Conservation (phyloP, 2,329 filamentous ascomycete species). For the Aspergillus alliaceus region DNA sequence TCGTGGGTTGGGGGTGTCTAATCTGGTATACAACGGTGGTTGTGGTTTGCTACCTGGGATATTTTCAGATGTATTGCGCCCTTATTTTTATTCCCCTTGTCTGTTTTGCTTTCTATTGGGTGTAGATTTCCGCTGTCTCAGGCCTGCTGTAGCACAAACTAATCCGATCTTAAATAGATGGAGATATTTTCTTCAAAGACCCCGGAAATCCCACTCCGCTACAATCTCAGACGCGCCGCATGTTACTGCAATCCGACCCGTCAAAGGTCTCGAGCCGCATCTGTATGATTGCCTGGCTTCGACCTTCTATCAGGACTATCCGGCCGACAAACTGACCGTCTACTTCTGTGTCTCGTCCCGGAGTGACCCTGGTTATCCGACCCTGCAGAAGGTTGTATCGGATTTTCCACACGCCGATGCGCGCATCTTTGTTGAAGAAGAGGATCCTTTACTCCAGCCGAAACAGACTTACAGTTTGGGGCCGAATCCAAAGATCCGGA, state of each 20-base stretch:
- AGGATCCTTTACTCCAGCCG: conserved; percentile 67
- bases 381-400: conserved; percentile 68
- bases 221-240: conserved; percentile 61
- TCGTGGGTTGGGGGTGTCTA: conserved; percentile 48
- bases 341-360: conserved; percentile 77
- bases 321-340: conserved; percentile 71
- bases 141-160: neutral
- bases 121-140: neutral
- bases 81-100: neutral
- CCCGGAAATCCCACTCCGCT: conserved; percentile 43
- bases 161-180: conserved; percentile 37
- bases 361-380: conserved; percentile 73
- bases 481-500: conserved; percentile 97
- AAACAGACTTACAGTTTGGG: conserved; percentile 65
- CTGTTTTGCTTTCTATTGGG: neutral
- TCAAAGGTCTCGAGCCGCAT: conserved; percentile 86
- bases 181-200: conserved; percentile 52
- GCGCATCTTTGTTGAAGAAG: conserved; percentile 74
- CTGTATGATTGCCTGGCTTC: conserved; percentile 91
- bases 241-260: conserved; percentile 87
- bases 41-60: conserved; percentile 58
- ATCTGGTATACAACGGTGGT: conserved; percentile 59
- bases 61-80: conserved; percentile 55
- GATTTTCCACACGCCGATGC: conserved; percentile 74
- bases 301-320: conserved; percentile 80